These are phyloP conservation scores for Tuber melanosporum DNA, from an alignment of 495 filamentous ascomycete genomes.

Conservation along the genomic window DNA sequence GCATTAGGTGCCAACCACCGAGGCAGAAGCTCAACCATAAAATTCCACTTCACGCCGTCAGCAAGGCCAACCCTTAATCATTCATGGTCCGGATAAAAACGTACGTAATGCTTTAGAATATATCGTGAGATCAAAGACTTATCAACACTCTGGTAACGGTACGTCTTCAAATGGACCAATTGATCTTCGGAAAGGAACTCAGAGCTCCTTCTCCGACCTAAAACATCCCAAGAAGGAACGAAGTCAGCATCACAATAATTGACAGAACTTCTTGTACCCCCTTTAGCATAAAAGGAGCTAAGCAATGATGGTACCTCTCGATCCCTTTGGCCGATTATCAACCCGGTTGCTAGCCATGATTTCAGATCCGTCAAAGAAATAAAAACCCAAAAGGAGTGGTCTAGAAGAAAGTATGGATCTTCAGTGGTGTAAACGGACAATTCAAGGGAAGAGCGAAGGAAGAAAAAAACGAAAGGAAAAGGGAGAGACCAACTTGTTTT, in stretches of 20 bases:
- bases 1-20: slow-evolving; percentile 97
- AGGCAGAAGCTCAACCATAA: slow-evolving; percentile 83
- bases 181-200: slow-evolving; percentile 63
- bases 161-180: slow-evolving; percentile 76
- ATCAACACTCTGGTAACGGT: slow-evolving; percentile 96
- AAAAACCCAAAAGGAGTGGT: slow-evolving; percentile 2
- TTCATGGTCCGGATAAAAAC: slow-evolving; percentile 30
- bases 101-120: slow-evolving; percentile 89
- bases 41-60: slow-evolving; percentile 76
- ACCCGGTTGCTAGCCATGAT: slow-evolving; percentile 33
- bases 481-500: not conserved
- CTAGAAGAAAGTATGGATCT: not conserved
- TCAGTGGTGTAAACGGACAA: not conserved
- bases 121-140: slow-evolving; percentile 92
- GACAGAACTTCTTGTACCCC: not conserved
- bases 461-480: not conserved
- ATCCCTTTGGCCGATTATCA: slow-evolving; percentile 34
- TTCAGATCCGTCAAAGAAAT: slow-evolving; percentile 4
- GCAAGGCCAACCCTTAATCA: slow-evolving; percentile 7
- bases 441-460: not conserved
- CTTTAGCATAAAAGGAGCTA: slow-evolving; percentile 5
- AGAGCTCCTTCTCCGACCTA: slow-evolving; percentile 45
- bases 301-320: slow-evolving; percentile 25
- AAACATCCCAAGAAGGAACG: slow-evolving; percentile 11
- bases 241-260: not conserved